Conservation (phyloP, 225 moss, liverwort and hornwort genomes). For the Bryum argenteum region DNA sequence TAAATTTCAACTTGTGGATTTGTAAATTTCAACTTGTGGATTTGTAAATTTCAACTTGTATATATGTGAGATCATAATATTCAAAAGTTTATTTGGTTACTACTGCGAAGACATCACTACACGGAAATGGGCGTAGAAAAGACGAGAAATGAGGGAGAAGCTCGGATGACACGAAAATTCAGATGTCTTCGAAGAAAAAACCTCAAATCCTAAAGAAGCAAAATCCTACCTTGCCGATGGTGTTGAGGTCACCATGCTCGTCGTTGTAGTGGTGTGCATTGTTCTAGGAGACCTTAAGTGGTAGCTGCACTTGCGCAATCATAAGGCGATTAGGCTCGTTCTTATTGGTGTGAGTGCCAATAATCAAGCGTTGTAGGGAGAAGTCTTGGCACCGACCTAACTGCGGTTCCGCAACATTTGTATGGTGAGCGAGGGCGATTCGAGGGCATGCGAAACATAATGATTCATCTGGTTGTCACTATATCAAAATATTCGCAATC, state of each 20-base stretch:
- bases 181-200: not conserved
- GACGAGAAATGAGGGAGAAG: not conserved
- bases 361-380: slow-evolving; percentile 77
- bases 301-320: slow-evolving; percentile 87
- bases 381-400: slow-evolving; percentile 59
- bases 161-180: not conserved
- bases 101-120: too few species aligned
- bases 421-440: slow-evolving; percentile 86
- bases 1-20: too few species aligned
- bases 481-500: too few species aligned
- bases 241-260: slow-evolving; percentile 71
- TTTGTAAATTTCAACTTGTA: too few species aligned
- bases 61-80: too few species aligned
- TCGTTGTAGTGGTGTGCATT: slow-evolving; percentile 82
- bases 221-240: slow-evolving; percentile 73
- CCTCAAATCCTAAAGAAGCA: slow-evolving; percentile 7
- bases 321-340: slow-evolving; percentile 85
- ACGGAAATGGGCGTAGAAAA: too few species aligned
- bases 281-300: slow-evolving; percentile 71
- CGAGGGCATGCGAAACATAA: slow-evolving; percentile 85
- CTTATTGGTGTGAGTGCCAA: slow-evolving; percentile 83
- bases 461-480: too few species aligned
- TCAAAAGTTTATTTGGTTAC: too few species aligned
- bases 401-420: slow-evolving; percentile 68
- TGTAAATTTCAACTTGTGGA: too few species aligned